Base-by-base conservation (phyloP, 164 flowering plant species). In the Tetracentron sinense region DNA sequence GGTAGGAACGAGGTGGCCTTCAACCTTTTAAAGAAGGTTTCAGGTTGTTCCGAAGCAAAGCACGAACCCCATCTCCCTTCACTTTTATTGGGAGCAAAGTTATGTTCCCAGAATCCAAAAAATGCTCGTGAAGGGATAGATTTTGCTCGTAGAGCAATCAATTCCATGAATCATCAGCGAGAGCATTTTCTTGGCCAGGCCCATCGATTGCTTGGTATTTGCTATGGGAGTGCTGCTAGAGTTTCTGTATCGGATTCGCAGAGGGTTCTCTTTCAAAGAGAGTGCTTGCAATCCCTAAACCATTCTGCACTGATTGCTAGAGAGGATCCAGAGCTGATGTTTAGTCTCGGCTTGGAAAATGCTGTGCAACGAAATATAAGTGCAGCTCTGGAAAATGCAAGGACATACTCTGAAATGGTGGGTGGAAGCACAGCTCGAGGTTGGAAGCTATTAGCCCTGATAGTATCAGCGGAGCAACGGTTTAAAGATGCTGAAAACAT, bases 191-290 rank as follows among this genome's bases (percentile, higher is more conserved):
- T 62, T 53, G 76, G 77, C 54, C 79, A 72, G 65, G 88, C 84
- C 15, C 84, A 79, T 66, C 85, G 72, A 51, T 80, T 82, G 59
- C 88, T 91, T 61, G 99, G 99, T 44, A 61, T 82, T 65, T 84
- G 90, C 67, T 91, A 81, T 78, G 96, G 96, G n/a, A 76, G 53
- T 75, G 83, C 85, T 25, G 89, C 99, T 28, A 80, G 87, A 70
- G 54, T 42, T 60, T 85, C 87, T 54, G 46, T 78, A 21, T 84
- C 79, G 7, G 93, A 86, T 72, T 73, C 78, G 20, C 79, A 88
- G 56, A 76, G 97, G 74, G 62, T 56, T 58, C 5, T 48, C 20
- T 72, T 82, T 25, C 90, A 83, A 62, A 76, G 58, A 56, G 85
- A 84, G 29, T 81, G 90, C 8, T 62, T 95, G 71, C 61, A 65